Conservation (phyloP, 2,329 filamentous ascomycete genomes). For the Aspergillus candidus region DNA sequence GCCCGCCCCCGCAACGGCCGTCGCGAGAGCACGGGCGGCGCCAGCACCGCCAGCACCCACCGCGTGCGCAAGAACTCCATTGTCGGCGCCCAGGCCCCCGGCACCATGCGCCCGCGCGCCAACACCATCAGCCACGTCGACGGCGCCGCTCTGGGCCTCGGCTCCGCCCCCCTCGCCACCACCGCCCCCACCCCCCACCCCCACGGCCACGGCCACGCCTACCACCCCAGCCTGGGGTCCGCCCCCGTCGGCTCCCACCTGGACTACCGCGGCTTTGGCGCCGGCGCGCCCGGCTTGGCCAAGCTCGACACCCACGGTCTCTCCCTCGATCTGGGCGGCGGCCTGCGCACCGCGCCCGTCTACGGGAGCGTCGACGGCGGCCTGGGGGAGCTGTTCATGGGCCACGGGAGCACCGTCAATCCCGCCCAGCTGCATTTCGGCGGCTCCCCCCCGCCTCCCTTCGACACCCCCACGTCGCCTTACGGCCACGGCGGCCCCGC, state of each 20-base stretch:
- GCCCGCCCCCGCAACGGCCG: conserved; percentile 75
- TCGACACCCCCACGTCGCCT: conserved; percentile 37
- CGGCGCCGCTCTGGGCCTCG: conserved; percentile 63
- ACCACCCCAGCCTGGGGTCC: conserved; percentile 68
- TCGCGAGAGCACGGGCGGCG: conserved; percentile 77
- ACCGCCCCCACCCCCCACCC: conserved; percentile 8
- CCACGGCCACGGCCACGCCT: conserved; percentile 48
- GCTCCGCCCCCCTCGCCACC: conserved; percentile 22
- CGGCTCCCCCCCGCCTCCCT: conserved; percentile 59
- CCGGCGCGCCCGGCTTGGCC: conserved; percentile 52
- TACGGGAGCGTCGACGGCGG: conserved; percentile 66
- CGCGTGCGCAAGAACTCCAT: conserved; percentile 90
- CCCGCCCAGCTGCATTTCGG: conserved; percentile 73
- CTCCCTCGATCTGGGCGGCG: conserved; percentile 59
- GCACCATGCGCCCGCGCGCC: conserved; percentile 74
- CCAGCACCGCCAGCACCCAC: conserved; percentile 55
- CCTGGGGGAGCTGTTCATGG: conserved; percentile 65
- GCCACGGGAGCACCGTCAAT: conserved; percentile 56
- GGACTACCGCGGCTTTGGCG: conserved; percentile 63
- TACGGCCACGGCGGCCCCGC: conserved; percentile 42
- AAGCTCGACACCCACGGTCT: conserved; percentile 77
- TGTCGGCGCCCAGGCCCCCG: conserved; percentile 47
- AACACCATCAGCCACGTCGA: conserved; percentile 97
- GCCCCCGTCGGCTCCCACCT: conserved; percentile 51
- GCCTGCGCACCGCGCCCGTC: conserved; percentile 72